phyloP scores from a whole-genome alignment of 1,139 yeast species.

The Sugiyamaella japonica region DNA sequence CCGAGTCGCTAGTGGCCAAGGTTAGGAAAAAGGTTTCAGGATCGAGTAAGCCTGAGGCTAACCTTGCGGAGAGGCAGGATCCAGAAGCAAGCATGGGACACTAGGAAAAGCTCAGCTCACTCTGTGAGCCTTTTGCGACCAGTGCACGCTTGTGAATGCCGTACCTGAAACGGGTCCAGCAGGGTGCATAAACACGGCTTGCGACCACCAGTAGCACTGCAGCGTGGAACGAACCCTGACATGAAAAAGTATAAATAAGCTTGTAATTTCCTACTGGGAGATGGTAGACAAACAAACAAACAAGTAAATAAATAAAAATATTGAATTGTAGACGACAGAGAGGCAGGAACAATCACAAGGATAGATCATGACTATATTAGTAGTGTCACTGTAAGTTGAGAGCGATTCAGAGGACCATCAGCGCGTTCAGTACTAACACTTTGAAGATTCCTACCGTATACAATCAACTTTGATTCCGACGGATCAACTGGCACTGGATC shows the following conservation, averaged over 20 bases:
- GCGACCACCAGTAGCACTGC: background rate
- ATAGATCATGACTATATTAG: constrained; percentile 29
- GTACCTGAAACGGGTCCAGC: background rate
- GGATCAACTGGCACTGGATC: constrained; percentile 17
- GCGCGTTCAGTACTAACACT: too few species aligned
- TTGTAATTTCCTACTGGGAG: background rate
- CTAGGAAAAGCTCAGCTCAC: too few species aligned
- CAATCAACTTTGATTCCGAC: constrained; percentile 65
- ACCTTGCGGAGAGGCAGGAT: too few species aligned
- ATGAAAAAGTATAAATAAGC: background rate
- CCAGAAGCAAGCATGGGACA: background rate
- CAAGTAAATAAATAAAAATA: background rate
- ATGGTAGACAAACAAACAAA: background rate
- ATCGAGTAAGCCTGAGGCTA: too few species aligned
- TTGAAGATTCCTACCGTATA: constrained; percentile 72
- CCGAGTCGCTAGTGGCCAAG: too few species aligned
- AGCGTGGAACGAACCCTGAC: background rate
- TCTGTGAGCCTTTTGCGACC: too few species aligned
- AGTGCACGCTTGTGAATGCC: background rate
- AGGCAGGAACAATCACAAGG: background rate
- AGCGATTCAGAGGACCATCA: too few species aligned
- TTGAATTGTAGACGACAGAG: background rate
- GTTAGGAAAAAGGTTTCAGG: too few species aligned
- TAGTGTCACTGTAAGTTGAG: constrained; percentile 35
- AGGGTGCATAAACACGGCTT: background rate